Percentiles rank a stretch among this genome's conserved stretches.
Conservation (phyloP, 2,329 filamentous ascomycete species). For the Trichoderma lentiforme region DNA sequence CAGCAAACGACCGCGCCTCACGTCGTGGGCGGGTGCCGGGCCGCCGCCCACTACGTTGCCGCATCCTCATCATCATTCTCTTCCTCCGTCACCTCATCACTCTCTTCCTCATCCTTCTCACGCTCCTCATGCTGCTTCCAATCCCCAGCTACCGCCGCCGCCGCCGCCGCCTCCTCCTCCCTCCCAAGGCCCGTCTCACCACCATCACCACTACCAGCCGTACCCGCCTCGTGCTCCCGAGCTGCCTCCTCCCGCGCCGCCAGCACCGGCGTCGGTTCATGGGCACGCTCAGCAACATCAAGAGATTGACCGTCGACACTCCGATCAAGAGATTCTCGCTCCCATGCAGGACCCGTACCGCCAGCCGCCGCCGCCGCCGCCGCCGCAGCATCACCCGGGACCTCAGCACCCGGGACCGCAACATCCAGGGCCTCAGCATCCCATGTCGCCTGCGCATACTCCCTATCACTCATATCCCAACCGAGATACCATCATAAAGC, state of each 20-base stretch:
- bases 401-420: slow-evolving; percentile 19
- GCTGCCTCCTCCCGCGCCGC: slow-evolving; percentile 30
- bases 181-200: slow-evolving; percentile 25
- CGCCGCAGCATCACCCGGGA: slow-evolving; percentile 19
- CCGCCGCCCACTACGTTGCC: slow-evolving; percentile 48
- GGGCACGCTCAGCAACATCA: slow-evolving; percentile 35
- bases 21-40: slow-evolving; percentile 47
- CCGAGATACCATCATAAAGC: slow-evolving; percentile 54
- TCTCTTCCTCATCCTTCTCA: slow-evolving; percentile 28
- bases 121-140: slow-evolving; percentile 17
- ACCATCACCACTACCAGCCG: slow-evolving; percentile 38
- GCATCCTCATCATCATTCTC: slow-evolving; percentile 37
- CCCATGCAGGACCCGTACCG: slow-evolving; percentile 53
- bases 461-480: slow-evolving; percentile 44
- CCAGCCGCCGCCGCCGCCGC: slow-evolving; percentile 28
- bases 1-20: slow-evolving; percentile 57
- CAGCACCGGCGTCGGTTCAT: slow-evolving; percentile 29
- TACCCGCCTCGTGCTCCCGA: slow-evolving; percentile 35
- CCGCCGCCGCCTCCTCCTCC: slow-evolving; percentile 30
- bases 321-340: slow-evolving; percentile 54
- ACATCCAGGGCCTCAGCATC: slow-evolving; percentile 13
- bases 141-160: slow-evolving; percentile 23
- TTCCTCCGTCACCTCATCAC: slow-evolving; percentile 24
- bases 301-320: slow-evolving; percentile 53
- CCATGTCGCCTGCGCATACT: slow-evolving; percentile 44